Percentiles rank a stretch among this genome's conserved stretches.
Evolutionary conservation across 306 rosid genomes (phyloP).

Genomic region (barrel medic (Medicago truncatula)): MtrunA17r5.0-ANR NC_053043.1:2033001-2033500

Average conservation of each 20-base stretch:
- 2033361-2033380: too few species aligned
- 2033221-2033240: neutral
- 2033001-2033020: constrained; percentile 92
- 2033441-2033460: neutral
- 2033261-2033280: neutral
- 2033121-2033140: constrained; percentile 83
- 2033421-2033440: neutral
- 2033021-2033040: constrained; percentile 90
- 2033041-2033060: constrained; percentile 96
- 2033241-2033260: neutral
- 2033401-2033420: neutral
- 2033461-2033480: neutral
- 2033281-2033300: neutral
- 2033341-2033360: too few species aligned
- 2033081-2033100: constrained; percentile 92
- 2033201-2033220: neutral
- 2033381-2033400: too few species aligned
- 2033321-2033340: too few species aligned
- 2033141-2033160: constrained; percentile 90
- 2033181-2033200: neutral
- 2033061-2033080: constrained; percentile 66
- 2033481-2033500: neutral
- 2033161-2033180: too few species aligned
- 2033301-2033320: too few species aligned
- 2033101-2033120: constrained; percentile 80